Evolutionary conservation across 352 stramenopile species (phyloP), one percentile per base, ranked within the genome.

Genomic region (Phytophthora colocasiae): DNA sequence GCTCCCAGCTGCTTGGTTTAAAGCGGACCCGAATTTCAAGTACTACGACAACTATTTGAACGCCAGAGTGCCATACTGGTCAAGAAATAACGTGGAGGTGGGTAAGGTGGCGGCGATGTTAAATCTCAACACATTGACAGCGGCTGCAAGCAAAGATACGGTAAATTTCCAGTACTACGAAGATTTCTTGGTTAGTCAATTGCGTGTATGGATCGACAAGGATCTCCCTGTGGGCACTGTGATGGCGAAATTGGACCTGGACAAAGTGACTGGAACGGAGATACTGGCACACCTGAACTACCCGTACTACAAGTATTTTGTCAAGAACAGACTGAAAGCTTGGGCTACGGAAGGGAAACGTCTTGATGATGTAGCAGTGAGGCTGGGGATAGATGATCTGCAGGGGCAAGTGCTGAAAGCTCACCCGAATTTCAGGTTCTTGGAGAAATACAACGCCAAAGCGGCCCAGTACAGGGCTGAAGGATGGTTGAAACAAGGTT

Each of bases 91-190:
- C 3, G 6, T 61, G 31, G 15, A 32, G 1, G 36, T 53, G 4
- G 49, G 48, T 31, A 49, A 54, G 12, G 49, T 61, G 1, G 39
- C 55, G 22, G 3, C 38, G 7, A 8, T 32, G 46, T 39, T 66
- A 31, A 36, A 27, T 22, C 15, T 67, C 8, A 62, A 62, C 11
- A 62, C 41, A 1, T 3, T 67, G 32, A 17, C 48, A 17, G 31
- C n/a, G 4, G 22, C 5, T 34, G 31, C 49, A 11, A 41, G 59
- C 17, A 29, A 24, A 38, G 0, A 62, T 2, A 24, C 40, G 22
- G 59, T 56, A 7, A 67, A 62, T 41, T 61, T 45, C 59, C 26
- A 56, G 32, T 67, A 67, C 27, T 67, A 56, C 27, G 43, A 67
- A 2, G 32, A 36, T 3, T 67, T 62, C 9, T 6, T 67, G 50